phyloP scores from a whole-genome alignment of 2,329 filamentous ascomycete genomes.

The Pseudogymnoascus sp. region DNA sequence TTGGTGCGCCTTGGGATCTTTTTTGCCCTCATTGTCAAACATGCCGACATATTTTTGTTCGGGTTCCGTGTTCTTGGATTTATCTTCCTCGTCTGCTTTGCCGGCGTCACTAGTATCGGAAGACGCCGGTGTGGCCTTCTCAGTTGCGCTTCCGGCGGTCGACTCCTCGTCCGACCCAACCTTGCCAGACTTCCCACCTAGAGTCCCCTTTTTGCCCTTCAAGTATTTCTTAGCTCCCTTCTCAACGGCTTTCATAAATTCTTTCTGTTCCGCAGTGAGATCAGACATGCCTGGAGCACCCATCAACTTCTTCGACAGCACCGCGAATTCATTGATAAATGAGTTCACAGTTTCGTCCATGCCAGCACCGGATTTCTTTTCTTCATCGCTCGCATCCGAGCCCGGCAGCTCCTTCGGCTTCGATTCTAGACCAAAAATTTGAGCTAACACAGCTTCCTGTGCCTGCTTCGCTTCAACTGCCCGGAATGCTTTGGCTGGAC shows the following conservation, averaged over 20 bases:
- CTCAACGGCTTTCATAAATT: slow-evolving; percentile 45
- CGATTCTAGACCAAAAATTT: slow-evolving; percentile 46
- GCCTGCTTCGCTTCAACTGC: slow-evolving; percentile 48
- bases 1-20: background rate
- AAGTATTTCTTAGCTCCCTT: slow-evolving; percentile 47
- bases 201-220: slow-evolving; percentile 19
- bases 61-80: background rate
- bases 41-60: slow-evolving; percentile 19
- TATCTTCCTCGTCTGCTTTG: slow-evolving; percentile 15
- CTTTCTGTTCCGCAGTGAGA: slow-evolving; percentile 34
- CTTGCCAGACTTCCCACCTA: slow-evolving; percentile 16
- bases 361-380: slow-evolving; percentile 2
- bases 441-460: slow-evolving; percentile 48
- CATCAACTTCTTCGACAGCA: slow-evolving; percentile 39
- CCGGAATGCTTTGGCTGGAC: slow-evolving; percentile 40
- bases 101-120: slow-evolving; percentile 18
- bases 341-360: slow-evolving; percentile 27
- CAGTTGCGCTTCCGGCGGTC: slow-evolving; percentile 16
- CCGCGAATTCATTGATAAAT: slow-evolving; percentile 36
- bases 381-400: slow-evolving; percentile 14
- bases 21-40: slow-evolving; percentile 18
- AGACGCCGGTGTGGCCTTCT: slow-evolving; percentile 19
- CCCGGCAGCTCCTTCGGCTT: background rate
- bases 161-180: background rate
- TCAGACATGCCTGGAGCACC: slow-evolving; percentile 34